Evolutionary conservation across 768 basidiomycete species (phyloP).

Genomic region (Agaricus blazei): DNA sequence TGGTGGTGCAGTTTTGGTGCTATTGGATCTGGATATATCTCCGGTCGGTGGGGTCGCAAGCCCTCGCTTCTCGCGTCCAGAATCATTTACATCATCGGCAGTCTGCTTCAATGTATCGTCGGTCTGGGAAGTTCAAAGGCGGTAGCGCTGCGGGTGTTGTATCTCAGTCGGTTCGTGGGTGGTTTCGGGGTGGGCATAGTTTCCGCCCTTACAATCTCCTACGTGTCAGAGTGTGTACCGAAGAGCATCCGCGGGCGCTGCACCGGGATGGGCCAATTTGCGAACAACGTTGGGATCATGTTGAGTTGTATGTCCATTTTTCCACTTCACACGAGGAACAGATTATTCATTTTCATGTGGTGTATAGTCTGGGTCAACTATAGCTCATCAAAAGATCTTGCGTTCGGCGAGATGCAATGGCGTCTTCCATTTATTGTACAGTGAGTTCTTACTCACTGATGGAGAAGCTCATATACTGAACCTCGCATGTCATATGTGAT

Average conservation of each 20-base stretch:
- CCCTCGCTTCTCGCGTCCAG: constrained; percentile 39
- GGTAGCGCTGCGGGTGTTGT: constrained; percentile 33
- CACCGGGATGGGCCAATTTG: constrained; percentile 37
- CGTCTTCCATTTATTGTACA: constrained; percentile 48
- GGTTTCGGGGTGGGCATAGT: constrained; percentile 59
- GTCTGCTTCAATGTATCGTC: constrained; percentile 39
- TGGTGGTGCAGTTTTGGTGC: constrained; percentile 36
- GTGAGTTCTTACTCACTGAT: constrained; percentile 14
- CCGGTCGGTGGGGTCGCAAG: constrained; percentile 41
- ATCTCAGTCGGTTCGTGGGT: constrained; percentile 49
- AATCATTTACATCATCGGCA: constrained; percentile 42
- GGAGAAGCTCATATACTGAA: neutral
- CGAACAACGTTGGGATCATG: constrained; percentile 33
- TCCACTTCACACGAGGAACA: neutral
- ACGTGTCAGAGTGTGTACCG: constrained; percentile 47
- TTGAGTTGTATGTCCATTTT: constrained; percentile 25
- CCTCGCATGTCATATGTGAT: neutral
- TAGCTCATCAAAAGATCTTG: constrained; percentile 28
- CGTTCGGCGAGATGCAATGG: constrained; percentile 42
- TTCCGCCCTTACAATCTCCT: constrained; percentile 43
- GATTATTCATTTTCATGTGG: neutral
- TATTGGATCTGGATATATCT: constrained; percentile 32
- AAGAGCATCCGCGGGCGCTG: constrained; percentile 44
- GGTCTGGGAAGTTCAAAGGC: constrained; percentile 34
- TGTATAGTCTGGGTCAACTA: constrained; percentile 44